Percentiles rank a stretch among this genome's conserved stretches.
phyloP scores from a whole-genome alignment of 1,284 basidiomycete genomes.

The Anthracocystis panici-leucophaei region DNA sequence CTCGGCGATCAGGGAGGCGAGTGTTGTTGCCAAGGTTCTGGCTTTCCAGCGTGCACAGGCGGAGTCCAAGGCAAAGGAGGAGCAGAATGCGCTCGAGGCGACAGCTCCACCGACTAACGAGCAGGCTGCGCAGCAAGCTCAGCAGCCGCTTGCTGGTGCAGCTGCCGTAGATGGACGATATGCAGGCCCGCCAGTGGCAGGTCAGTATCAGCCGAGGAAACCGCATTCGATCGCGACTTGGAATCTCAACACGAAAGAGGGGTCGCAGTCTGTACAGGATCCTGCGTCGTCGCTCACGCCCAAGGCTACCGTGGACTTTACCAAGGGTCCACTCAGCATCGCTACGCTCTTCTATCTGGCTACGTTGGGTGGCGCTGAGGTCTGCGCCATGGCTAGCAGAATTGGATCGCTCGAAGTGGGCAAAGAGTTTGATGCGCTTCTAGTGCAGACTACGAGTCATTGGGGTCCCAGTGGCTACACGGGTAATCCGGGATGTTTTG shows the following conservation, averaged over 20 bases:
- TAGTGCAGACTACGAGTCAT: conserved; percentile 75
- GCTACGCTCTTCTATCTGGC: conserved; percentile 88
- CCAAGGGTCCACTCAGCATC: conserved; percentile 78
- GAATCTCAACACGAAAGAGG: conserved; percentile 33
- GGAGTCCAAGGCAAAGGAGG: conserved; percentile 43
- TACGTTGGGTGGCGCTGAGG: conserved; percentile 88
- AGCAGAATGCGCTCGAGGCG: conserved; percentile 16
- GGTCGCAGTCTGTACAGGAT: conserved; percentile 30
- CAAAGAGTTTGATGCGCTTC: conserved; percentile 90
- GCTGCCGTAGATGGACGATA: conserved; percentile 43
- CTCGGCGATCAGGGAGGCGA: conserved; percentile 83
- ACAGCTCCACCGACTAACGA: conserved; percentile 28
- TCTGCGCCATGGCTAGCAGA: conserved; percentile 79
- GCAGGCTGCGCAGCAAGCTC: conserved; percentile 22
- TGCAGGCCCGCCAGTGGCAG: conserved; percentile 43
- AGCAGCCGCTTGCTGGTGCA: conserved; percentile 33
- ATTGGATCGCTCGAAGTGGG: conserved; percentile 85
- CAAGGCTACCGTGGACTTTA: conserved; percentile 71
- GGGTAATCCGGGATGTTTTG: conserved; percentile 78
- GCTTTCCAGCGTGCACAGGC: conserved; percentile 59
- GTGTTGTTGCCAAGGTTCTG: conserved; percentile 83
- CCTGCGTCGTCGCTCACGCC: conserved; percentile 35
- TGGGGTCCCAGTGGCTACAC: conserved; percentile 59
- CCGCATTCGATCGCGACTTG: conserved; percentile 41
- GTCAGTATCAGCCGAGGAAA: conserved; percentile 46